Base-by-base conservation (phyloP, 805 yeast genomes). In the Candida schatavii region DNA sequence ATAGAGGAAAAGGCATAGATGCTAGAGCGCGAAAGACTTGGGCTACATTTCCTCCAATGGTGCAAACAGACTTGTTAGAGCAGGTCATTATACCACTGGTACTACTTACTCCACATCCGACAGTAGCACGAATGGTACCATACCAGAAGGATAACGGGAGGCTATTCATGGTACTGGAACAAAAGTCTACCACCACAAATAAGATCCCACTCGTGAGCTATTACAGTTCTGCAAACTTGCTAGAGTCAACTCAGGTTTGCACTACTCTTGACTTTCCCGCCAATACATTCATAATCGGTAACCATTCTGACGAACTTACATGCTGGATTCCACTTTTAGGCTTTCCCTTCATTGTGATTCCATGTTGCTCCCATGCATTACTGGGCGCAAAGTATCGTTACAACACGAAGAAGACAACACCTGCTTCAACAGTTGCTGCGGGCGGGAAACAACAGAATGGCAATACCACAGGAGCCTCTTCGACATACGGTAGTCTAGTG, bases 251-350 rank as follows among this genome's bases (percentile, higher is more conserved):
- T 66, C 44, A 74, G 66, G 71, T 70, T 9, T 66, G 71, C 13
- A 80, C 84, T 43, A 74, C 80, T 2, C 81, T 83, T 1, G 84
- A 81, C 38, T 85, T 84, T 46, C 82, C 88, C 0, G 58, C 66
- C 18, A 75, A 83, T 50, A 83, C 96, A 0, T 91, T 91, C 54
- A 63, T 90, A 27, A 89, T 91, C 35, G 98, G 98, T 1, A 91
- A 91, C 58, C 98, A 91, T 57, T 86, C 96, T 1, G 98, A 91
- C 59, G 98, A 91, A 57, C 72, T 91, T 43, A 90, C 97, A 0
- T 85, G 96, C 50, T 91, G 98, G 97, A 81, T 91, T 28, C 98
- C 98, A 3, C 66, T 91, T 9, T 64, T 91, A 9, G 89, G 88
- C 0, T 85, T 75, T 47, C 96, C 97, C 5, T 91, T 88, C 58